These are phyloP conservation scores for Alternaria longipes DNA, from an alignment of 2,329 filamentous ascomycete species.

Conservation along the genomic window DNA sequence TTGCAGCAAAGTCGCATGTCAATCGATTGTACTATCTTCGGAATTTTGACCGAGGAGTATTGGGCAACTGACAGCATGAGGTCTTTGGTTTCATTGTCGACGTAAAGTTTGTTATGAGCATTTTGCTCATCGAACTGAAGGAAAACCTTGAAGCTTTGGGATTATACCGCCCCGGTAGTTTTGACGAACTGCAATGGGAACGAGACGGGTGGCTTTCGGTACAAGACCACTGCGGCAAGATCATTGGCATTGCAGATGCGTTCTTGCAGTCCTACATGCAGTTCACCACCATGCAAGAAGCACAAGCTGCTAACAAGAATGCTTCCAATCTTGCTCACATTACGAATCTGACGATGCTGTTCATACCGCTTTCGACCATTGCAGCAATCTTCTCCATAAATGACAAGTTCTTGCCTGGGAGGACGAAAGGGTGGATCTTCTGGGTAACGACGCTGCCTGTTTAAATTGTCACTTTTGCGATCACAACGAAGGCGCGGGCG, in stretches of 20 bases:
- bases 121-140: no score
- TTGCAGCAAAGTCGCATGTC: no score
- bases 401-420: conserved; percentile 14
- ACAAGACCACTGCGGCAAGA: background rate
- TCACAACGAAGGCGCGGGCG: no score
- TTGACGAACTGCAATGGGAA: background rate
- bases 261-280: conserved; percentile 3
- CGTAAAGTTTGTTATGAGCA: no score
- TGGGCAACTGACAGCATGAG: no score
- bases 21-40: no score
- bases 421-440: conserved; percentile 14
- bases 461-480: background rate
- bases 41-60: no score
- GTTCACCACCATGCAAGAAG: conserved; percentile 15
- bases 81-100: no score
- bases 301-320: conserved; percentile 14
- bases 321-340: conserved; percentile 12
- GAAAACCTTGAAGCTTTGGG: no score
- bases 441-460: conserved; percentile 14
- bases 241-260: background rate
- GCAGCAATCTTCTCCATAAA: conserved; percentile 18
- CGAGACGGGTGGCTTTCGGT: conserved; percentile 1
- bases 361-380: conserved; percentile 17
- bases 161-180: background rate
- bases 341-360: conserved; percentile 18